Base-by-base conservation (phyloP, 192 early-diverging fungal species). In the Coemansia sp. region DNA sequence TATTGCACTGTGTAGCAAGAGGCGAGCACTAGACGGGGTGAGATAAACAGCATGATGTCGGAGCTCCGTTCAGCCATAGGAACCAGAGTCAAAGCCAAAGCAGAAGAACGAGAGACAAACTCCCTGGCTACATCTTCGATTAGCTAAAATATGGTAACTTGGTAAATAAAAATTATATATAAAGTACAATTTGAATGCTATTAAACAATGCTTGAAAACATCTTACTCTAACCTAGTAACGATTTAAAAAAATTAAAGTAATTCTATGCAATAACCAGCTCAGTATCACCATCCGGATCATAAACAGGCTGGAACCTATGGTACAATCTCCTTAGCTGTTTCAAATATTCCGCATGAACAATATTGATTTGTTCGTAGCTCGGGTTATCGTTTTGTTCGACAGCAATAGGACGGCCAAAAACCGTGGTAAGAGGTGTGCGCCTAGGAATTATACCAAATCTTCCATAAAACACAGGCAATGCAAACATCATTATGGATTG, bases 391-490 rank as follows among this genome's bases (percentile, higher is more conserved):
- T 50, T 63, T 44, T 67, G 58, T 15, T 50, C 33, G 10, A 73
- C 67, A 26, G 36, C 25, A 6, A 78, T 54, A 0, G 77, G 77
- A 1, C 50, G 28, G 15, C 70, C 70, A 34, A 67, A 63, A 15
- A 69, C 55, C 3, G 50, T 47, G 11, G 59, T 58, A n/a, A 72
- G 30, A 28, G 53, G 70, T 1, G 67, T 63, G 25, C 71, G 55
- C 13, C 61, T 42, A 4, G 77, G 77, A 14, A 78, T 35, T 11
- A 85, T 24, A 2, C 81, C 79, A 35, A 64, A 77, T 9, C 93
- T 83, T 17, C 93, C 95, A 47, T 89, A 82, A 48, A 92, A 88
- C 13, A 94, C 59, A 19, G 89, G 89, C 53, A 88, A 44, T 1
- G 89, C 88, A 38, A 85, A 88, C 46, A 83, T 88, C 25, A 82